Base-by-base conservation (phyloP, 164 flowering plant species). In the Tinospora cordifolia region DNA sequence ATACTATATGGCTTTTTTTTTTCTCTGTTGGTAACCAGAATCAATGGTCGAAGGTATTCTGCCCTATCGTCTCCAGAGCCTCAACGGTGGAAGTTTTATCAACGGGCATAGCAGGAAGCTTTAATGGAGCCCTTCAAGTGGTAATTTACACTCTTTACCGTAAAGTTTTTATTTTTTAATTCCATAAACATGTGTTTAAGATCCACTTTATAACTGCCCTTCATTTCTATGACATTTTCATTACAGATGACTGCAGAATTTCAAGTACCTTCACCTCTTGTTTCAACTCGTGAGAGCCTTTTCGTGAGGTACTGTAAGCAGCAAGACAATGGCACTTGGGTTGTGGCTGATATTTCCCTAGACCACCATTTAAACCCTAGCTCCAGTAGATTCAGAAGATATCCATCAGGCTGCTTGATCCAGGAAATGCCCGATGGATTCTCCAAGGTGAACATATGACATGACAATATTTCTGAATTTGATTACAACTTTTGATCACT, bases 101-200 rank as follows among this genome's bases (percentile, higher is more conserved):
- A 63, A 89, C 95, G 38, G 98, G 98, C 41, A 92, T 90, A 0
- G 93, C 92, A 11, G 98, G 97, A 36, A 90, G 87, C 79, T 88
- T 83, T 76, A 88, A 93, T 76, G 97, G 98, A 71, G 98, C 98
- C 54, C 73, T 93, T 67, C 98, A 93, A 89, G 95, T 89, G 97
- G 98, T 93, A 91, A 14, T 36, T 30, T 30, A 4, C 36, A 30
- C 4, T 30, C 36, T 30, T 30, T 4, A 30, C 4, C 4, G 4
- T 30, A 30, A 30, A 30, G 36, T 1, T 30, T 30, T 30, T n/a
- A n/a, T 30, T 30, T 1, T 1, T 30, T 30, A 30, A 17, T 14
- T 51, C 8, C 59, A 15, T 51, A 51, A 51, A 51, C 19, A 8
- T 51, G 21, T n/a, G 19, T 51, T 51, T 51, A 14, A 0, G 2